Evolutionary conservation across 1,139 yeast genomes (phyloP), one percentile per base, ranked within the genome.

Genomic region (Pichia sp.): DNA sequence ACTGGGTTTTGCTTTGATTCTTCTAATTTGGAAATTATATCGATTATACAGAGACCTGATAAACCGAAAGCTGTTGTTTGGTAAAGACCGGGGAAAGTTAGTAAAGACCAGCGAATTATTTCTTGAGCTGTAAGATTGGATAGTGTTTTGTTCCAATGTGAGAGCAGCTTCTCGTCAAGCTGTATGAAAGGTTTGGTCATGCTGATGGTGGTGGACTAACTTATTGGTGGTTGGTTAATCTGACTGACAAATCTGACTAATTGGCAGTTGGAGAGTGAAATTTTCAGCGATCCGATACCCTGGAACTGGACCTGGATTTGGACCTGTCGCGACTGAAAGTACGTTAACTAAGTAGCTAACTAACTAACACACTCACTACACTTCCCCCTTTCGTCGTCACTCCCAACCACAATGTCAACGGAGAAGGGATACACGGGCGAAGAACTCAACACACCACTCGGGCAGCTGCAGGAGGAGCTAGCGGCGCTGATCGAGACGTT

Each of bases 41-140:
- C 96, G 28, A 85, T 68, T 12, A 91, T 88, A 20, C 83, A 95
- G 45, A 89, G 65, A 0, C 98, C 98, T 1, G 96, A 84, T 33
- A 91, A 70, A 0, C 98, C 98, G 63, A 89, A 86, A 2, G 97
- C 97, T 0, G 97, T 86, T 3, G 96, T 88, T 61, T 91, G 98
- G 58, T 62, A 88, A 26, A 91, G 67, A 28, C 77, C 71, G 5
- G 96, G 96, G 54, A 89, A 79, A 0, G 95, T 85, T 22, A 73
- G 62, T 22, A 83, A 66, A 1, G 96, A 77, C 97, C 97, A 91
- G 55, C 70, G 68, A 33, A 89, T 67, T 46, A 89, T 77, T 44
- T 86, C 86, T 51, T 77, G 74, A 0, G 97, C 86, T 1, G 77
- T 53, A 26, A 79, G 61, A 14, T 66, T 56, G 22, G 71, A 67